phyloP scores from a whole-genome alignment of 106 monocot genomes.

The Dactylorhiza incarnata region DNA sequence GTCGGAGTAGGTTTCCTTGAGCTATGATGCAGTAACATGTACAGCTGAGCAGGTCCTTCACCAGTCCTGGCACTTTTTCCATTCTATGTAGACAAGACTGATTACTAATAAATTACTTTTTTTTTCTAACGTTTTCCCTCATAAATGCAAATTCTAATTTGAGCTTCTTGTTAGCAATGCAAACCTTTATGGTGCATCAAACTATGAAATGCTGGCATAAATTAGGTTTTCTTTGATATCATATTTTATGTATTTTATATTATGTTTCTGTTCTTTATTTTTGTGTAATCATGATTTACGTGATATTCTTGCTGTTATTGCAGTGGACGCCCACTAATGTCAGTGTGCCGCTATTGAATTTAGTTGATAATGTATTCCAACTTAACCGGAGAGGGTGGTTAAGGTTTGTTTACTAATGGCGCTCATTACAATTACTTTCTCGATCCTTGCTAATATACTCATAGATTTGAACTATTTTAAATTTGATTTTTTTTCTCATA shows the following conservation, averaged over 20 bases:
- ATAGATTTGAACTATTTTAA: neutral
- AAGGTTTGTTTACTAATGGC: slow-evolving; percentile 36
- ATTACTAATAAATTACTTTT: neutral
- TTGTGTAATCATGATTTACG: neutral
- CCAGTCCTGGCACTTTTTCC: neutral
- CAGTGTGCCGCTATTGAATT: slow-evolving; percentile 85
- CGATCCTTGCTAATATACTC: neutral
- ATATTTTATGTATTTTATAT: neutral
- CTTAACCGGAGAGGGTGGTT: slow-evolving; percentile 93
- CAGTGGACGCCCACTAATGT: slow-evolving; percentile 98
- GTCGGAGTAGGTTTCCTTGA: neutral
- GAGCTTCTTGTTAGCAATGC: neutral
- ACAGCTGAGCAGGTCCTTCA: neutral
- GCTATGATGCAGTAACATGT: neutral
- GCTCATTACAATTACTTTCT: neutral
- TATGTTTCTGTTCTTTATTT: neutral
- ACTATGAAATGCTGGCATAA: neutral
- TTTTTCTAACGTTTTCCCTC: neutral
- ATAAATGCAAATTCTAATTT: neutral
- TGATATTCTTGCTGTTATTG: slow-evolving; percentile 8
- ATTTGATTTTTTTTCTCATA: neutral
- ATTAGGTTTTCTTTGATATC: neutral
- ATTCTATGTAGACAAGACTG: neutral
- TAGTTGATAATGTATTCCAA: slow-evolving; percentile 96
- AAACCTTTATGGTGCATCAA: neutral